Evolutionary conservation across 768 basidiomycete genomes (phyloP).

Genomic region (Tricholoma flavovirens): DNA sequence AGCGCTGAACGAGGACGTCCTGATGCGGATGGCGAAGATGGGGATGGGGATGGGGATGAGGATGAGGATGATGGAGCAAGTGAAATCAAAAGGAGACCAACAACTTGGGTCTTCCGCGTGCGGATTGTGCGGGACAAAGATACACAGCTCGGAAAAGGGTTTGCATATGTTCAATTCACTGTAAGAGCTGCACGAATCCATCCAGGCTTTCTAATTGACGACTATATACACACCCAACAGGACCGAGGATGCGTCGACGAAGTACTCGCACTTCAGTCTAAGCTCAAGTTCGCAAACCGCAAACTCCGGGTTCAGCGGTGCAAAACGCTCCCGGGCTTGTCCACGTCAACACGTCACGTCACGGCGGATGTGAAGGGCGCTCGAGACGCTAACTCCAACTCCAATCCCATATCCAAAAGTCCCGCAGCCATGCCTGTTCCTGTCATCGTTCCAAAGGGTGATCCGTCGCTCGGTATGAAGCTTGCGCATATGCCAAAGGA

Average conservation of each 20-base stretch:
- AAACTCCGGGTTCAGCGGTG: conserved; percentile 88
- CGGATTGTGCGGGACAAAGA: conserved; percentile 85
- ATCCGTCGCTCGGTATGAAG: conserved; percentile 75
- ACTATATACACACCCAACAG: conserved; percentile 32
- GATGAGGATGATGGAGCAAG: conserved; percentile 22
- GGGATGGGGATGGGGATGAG: too few relatives aligned
- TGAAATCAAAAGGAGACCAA: conserved; percentile 29
- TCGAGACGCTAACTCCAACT: too few relatives aligned
- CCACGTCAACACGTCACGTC: conserved; percentile 20
- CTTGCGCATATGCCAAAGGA: conserved; percentile 77
- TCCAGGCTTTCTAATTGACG: not conserved
- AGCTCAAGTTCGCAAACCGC: conserved; percentile 90
- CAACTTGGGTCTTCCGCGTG: conserved; percentile 75
- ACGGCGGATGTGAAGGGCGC: conserved; percentile 19
- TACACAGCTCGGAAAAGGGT: conserved; percentile 92
- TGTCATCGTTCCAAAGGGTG: conserved; percentile 60
- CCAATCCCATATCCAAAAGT: not conserved
- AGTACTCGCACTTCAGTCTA: conserved; percentile 67
- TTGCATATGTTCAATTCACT: conserved; percentile 85
- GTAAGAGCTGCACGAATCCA: conserved; percentile 40
- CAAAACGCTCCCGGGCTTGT: conserved; percentile 57
- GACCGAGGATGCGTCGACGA: conserved; percentile 92
- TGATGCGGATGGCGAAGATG: conserved; percentile 9
- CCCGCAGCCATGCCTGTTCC: conserved; percentile 16
- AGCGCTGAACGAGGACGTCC: conserved; percentile 62